These are phyloP conservation scores for Stereum hirsutum DNA, from an alignment of 1,284 basidiomycete genomes.

Conservation along the genomic window DNA sequence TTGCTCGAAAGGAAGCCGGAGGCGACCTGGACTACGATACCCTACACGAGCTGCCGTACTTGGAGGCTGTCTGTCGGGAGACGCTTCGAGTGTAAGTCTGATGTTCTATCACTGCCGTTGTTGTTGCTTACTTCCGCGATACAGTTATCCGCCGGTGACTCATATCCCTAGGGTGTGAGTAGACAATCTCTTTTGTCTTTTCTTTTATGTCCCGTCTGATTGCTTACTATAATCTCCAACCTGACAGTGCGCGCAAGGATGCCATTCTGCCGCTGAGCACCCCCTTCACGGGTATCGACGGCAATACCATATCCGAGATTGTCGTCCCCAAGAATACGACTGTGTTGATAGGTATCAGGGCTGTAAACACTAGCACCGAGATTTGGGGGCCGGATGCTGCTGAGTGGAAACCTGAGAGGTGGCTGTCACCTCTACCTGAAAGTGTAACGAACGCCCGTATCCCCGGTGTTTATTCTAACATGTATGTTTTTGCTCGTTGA, in stretches of 20 bases:
- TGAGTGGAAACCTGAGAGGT: conserved; percentile 4
- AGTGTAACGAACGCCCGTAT: conserved; percentile 1
- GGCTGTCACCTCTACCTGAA: conserved; percentile 1
- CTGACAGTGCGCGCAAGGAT: conserved; percentile 1
- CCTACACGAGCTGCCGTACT: conserved; percentile 2
- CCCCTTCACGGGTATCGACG: conserved; percentile 1
- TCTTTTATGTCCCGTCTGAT: not conserved
- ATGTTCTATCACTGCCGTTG: too few relatives aligned
- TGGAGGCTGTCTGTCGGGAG: conserved; percentile 4
- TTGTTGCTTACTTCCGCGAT: too few relatives aligned
- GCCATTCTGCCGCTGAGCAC: not conserved
- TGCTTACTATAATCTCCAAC: not conserved
- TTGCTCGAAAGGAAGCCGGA: too few relatives aligned
- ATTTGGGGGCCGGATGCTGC: conserved; percentile 2
- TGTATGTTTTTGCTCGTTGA: not conserved
- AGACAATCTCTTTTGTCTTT: not conserved
- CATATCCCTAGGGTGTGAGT: not conserved
- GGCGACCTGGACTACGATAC: too few relatives aligned
- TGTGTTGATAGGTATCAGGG: not conserved
- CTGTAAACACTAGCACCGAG: not conserved
- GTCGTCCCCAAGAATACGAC: not conserved
- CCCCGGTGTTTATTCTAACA: conserved; percentile 3
- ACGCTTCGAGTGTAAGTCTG: conserved; percentile 1
- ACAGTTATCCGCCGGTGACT: not conserved
- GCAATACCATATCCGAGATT: not conserved